Evolutionary conservation across 164 flowering plant species (phyloP), one percentile per base, ranked within the genome.

Genomic region (Chloranthus sessilifolius): DNA sequence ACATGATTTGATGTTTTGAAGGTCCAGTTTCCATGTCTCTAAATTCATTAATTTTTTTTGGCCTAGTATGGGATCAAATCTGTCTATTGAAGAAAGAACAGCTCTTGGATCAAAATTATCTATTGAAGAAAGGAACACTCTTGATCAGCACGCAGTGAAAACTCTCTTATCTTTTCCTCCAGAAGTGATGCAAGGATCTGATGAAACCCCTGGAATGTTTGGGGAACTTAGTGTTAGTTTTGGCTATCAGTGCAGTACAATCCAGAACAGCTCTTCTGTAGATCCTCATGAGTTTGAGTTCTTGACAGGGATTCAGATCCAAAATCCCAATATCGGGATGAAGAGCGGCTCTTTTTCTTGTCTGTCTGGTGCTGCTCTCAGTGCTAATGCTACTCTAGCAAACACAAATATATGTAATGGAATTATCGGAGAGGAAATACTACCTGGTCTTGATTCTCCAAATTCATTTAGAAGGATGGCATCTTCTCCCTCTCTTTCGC

Each of bases 341-440:
- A 46, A 53, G 36, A 55, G 60, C 23, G 34, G 66, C 40, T 59
- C 64, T 8, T 65, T 65, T 55, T 65, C 69, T 43, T 65, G 65
- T 47, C 46, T 65, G 57, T 65, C 69, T 44, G 69, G 69, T 50
- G 69, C 69, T 52, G 68, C 68, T 21, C 48, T 64, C 10, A 53
- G 68, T 40, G 68, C 68, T 34, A 64, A 64, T 53, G 69, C 69
- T 45, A 65, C 69, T 31, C 51, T 65, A 37, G 69, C 69, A 46
- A 65, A 65, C 52, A 60, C 69, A 33, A 65, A 65, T 47, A 60
- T 65, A 8, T 60, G 64, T 33, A 55, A 60, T 43, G 69, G 69
- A 50, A 53, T 60, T 29, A 44, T 65, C 45, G 69, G 64, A 26
- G 64, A 65, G 40, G 69, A 65, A 44, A 65, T 65, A 31, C 56